Conservation (phyloP, 805 yeast species). For the Kodamaea jinghongensis region DNA sequence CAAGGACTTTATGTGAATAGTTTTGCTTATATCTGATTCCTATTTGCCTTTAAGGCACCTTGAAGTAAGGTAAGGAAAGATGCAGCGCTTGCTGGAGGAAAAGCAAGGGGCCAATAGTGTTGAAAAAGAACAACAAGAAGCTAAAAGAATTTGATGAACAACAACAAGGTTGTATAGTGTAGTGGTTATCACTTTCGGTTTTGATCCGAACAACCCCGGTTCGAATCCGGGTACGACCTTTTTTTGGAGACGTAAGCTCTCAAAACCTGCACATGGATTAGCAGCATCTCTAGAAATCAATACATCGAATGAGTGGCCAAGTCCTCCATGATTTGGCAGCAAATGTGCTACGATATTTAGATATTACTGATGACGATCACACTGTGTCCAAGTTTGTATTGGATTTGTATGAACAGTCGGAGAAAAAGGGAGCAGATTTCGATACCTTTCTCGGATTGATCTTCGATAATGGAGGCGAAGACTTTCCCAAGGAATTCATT, state of each 20-base stretch:
- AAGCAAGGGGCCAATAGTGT: too few species aligned
- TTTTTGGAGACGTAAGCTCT: conserved; percentile 5
- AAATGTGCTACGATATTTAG: conserved; percentile 15
- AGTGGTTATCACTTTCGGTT: conserved; percentile 81
- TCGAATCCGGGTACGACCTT: conserved; percentile 83
- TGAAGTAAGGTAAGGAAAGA: too few species aligned
- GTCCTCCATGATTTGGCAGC: conserved; percentile 2
- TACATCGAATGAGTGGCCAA: too few species aligned
- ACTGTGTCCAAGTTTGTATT: conserved; percentile 28
- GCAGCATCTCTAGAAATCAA: background rate
- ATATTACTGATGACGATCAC: conserved; percentile 20
- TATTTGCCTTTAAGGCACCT: too few species aligned
- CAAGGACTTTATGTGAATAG: too few species aligned
- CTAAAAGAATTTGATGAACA: too few species aligned
- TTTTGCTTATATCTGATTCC: too few species aligned
- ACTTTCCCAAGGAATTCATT: conserved; percentile 34
- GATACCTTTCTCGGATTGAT: conserved; percentile 17
- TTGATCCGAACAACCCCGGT: conserved; percentile 82
- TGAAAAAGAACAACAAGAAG: too few species aligned
- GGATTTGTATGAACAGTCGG: conserved; percentile 20
- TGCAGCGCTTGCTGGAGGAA: too few species aligned
- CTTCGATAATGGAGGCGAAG: conserved; percentile 39
- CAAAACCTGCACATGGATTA: conserved; percentile 2
- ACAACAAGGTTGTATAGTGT: conserved; percentile 55
- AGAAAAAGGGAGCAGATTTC: conserved; percentile 4